phyloP scores from a whole-genome alignment of 2,329 filamentous ascomycete genomes.

The Saccharata proteae region DNA sequence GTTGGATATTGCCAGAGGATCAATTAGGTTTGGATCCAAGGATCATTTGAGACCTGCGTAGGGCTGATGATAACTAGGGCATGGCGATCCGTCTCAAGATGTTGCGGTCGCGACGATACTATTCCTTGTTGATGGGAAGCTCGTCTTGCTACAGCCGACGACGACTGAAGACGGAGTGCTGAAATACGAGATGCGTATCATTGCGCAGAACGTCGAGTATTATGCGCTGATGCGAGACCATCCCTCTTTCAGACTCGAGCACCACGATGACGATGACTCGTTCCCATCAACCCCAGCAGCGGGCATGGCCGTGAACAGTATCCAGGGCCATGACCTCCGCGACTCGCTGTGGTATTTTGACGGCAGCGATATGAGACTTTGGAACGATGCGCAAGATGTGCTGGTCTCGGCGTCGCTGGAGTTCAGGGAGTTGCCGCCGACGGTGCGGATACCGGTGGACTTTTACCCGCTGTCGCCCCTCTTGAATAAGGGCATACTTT shows the following conservation, averaged over 20 bases:
- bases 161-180: slow-evolving; percentile 69
- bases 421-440: slow-evolving; percentile 56
- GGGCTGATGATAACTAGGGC: slow-evolving; percentile 33
- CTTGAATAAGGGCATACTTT: slow-evolving; percentile 76
- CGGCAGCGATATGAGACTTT: slow-evolving; percentile 71
- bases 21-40: slow-evolving; percentile 48
- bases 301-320: slow-evolving; percentile 31
- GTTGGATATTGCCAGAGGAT: slow-evolving; percentile 87
- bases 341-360: slow-evolving; percentile 96
- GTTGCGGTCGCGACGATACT: slow-evolving; percentile 87
- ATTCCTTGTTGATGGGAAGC: slow-evolving; percentile 93
- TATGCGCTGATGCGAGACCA: slow-evolving; percentile 89
- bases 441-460: slow-evolving; percentile 73
- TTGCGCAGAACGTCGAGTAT: slow-evolving; percentile 92
- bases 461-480: slow-evolving; percentile 88
- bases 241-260: slow-evolving; percentile 37
- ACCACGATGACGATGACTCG: slow-evolving; percentile 31
- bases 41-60: not conserved
- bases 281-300: slow-evolving; percentile 33
- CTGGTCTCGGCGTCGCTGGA: slow-evolving; percentile 58
- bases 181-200: slow-evolving; percentile 96
- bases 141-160: slow-evolving; percentile 82
- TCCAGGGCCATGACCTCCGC: slow-evolving; percentile 46
- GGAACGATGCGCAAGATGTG: slow-evolving; percentile 80
- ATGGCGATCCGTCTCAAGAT: slow-evolving; percentile 91